Evolutionary conservation across 2,329 filamentous ascomycete genomes (phyloP).

Genomic region (Pestalotiopsis sp.): DNA sequence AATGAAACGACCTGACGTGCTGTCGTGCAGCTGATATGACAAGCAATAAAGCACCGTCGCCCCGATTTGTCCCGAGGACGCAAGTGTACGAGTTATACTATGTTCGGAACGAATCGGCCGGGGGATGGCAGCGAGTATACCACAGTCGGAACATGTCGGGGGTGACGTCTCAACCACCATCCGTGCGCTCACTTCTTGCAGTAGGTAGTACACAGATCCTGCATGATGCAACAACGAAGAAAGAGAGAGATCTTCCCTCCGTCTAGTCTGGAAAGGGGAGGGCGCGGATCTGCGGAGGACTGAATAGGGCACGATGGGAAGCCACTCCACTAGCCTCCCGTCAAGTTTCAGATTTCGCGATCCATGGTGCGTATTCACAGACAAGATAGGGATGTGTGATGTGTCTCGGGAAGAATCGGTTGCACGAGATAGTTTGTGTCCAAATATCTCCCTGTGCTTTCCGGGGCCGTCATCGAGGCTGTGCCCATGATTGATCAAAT

Average conservation of each 20-base stretch:
- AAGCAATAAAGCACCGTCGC: background rate
- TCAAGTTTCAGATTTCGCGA: background rate
- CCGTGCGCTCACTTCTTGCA: background rate
- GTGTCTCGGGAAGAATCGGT: background rate
- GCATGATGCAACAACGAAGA: background rate
- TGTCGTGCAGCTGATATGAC: background rate
- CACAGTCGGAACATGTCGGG: constrained; percentile 4
- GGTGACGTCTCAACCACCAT: background rate
- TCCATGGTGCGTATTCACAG: background rate
- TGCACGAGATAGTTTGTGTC: background rate
- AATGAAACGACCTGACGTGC: background rate
- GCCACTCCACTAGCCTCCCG: background rate
- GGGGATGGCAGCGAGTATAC: background rate
- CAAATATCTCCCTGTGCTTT: background rate
- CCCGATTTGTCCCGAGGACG: background rate
- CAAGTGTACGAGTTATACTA: constrained; percentile 5
- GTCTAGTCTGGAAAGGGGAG: background rate
- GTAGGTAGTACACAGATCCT: background rate
- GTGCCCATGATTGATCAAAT: background rate
- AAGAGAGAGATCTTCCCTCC: background rate
- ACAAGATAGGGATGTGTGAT: background rate
- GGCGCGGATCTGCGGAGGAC: background rate
- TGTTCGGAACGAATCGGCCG: background rate
- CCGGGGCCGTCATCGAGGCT: background rate
- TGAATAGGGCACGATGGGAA: background rate